Conservation (phyloP, 164 flowering plant species). For the Vitis cinerea region DNA sequence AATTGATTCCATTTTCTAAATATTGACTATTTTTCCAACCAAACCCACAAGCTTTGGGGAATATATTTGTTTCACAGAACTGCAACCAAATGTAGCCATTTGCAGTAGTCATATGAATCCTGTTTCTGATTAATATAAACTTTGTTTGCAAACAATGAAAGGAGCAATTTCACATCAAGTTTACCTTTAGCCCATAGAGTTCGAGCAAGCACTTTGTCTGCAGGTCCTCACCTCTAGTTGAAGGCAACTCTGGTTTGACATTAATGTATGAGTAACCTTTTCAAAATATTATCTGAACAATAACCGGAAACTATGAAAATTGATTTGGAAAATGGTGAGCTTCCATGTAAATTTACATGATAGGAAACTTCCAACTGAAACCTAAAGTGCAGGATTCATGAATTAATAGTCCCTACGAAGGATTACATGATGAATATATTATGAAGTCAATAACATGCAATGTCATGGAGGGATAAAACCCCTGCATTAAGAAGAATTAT, state of each 20-base stretch:
- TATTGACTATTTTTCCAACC: background rate
- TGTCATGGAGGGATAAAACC: too few species aligned
- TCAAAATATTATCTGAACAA: background rate
- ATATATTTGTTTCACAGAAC: background rate
- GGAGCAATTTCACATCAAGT: constrained; percentile 2
- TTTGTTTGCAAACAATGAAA: background rate
- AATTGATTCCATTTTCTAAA: background rate
- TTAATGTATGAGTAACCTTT: constrained; percentile 13
- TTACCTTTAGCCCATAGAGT: constrained; percentile 94
- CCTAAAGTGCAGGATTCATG: background rate
- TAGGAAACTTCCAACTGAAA: background rate
- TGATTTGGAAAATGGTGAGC: background rate
- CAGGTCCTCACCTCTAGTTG: constrained; percentile 89
- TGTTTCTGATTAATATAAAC: background rate
- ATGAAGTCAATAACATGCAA: too few species aligned
- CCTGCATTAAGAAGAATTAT: too few species aligned
- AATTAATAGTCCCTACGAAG: too few species aligned
- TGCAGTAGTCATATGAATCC: background rate
- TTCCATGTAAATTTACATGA: background rate
- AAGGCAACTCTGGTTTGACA: constrained; percentile 71
- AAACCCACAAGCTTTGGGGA: background rate
- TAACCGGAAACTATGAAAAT: too few species aligned
- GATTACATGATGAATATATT: too few species aligned
- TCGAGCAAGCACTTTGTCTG: constrained; percentile 94
- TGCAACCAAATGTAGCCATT: background rate